Percentiles rank a stretch among this genome's conserved stretches.
phyloP scores from a whole-genome alignment of 345 rosid genomes.

The Nephelium lappaceum region DNA sequence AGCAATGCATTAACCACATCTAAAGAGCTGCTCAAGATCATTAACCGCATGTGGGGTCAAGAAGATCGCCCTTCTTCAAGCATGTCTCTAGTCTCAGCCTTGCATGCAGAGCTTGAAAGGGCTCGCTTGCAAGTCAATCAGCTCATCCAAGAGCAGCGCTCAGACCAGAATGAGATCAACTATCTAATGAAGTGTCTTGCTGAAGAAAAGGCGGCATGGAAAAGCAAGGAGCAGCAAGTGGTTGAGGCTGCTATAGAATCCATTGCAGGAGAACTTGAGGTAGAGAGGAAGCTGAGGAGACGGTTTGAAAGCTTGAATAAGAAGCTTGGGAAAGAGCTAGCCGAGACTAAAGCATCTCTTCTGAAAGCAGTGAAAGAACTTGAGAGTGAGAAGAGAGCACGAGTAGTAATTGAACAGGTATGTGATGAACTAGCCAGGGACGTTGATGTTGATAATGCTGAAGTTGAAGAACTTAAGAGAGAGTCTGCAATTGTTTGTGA shows the following conservation, averaged over 20 bases:
- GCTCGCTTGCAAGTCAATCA: slow-evolving; percentile 93
- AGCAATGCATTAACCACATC: slow-evolving; percentile 95
- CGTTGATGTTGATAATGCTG: slow-evolving; percentile 61
- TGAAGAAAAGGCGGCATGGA: slow-evolving; percentile 94
- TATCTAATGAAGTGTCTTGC: slow-evolving; percentile 91
- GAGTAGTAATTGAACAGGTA: slow-evolving; percentile 78
- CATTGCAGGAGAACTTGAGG: slow-evolving; percentile 84
- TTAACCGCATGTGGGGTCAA: slow-evolving; percentile 89
- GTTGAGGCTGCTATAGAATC: slow-evolving; percentile 95
- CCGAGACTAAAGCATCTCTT: slow-evolving; percentile 72
- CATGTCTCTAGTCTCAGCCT: slow-evolving; percentile 91
- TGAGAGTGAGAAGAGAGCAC: slow-evolving; percentile 81
- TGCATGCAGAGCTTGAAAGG: slow-evolving; percentile 96
- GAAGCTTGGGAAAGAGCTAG: slow-evolving; percentile 83
- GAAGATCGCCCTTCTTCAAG: slow-evolving; percentile 89
- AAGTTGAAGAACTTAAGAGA: slow-evolving; percentile 65
- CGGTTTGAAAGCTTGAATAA: slow-evolving; percentile 88
- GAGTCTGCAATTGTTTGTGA: slow-evolving; percentile 63
- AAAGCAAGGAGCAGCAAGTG: slow-evolving; percentile 79
- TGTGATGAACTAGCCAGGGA: slow-evolving; percentile 80
- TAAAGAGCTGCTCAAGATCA: slow-evolving; percentile 87
- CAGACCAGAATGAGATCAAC: slow-evolving; percentile 70
- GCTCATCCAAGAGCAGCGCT: slow-evolving; percentile 74
- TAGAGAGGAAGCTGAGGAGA: slow-evolving; percentile 83
- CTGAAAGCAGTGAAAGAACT: slow-evolving; percentile 75